phyloP scores from a whole-genome alignment of 257 asterid genomes.

The Lavandula angustifolia region DNA sequence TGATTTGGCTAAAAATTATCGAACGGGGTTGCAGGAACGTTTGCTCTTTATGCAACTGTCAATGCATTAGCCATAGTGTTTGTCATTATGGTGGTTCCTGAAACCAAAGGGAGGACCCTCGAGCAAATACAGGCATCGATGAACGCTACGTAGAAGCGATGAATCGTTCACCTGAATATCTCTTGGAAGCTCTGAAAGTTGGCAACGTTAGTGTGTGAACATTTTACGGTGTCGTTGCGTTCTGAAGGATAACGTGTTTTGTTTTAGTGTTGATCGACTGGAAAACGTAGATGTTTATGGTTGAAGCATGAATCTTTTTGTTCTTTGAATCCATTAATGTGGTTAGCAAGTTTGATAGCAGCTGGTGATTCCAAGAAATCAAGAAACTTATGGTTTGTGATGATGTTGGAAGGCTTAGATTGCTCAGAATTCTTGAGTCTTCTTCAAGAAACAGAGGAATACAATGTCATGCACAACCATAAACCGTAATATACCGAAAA shows the following conservation, averaged over 20 bases:
- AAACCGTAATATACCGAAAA: too few relatives aligned
- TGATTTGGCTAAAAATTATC: background rate
- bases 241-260: background rate
- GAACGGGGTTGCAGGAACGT: conserved; percentile 63
- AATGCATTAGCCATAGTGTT: conserved; percentile 69
- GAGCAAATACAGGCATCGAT: conserved; percentile 82
- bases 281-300: background rate
- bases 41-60: conserved; percentile 67
- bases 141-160: conserved; percentile 37
- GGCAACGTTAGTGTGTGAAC: background rate
- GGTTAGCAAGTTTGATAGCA: conserved; percentile 3
- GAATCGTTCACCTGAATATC: background rate
- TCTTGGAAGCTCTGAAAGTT: conserved; percentile 14
- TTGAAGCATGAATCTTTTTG: background rate
- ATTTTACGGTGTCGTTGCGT: too few relatives aligned
- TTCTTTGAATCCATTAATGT: background rate
- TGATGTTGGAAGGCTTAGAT: conserved; percentile 33
- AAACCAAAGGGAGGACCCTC: conserved; percentile 86
- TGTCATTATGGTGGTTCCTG: conserved; percentile 79
- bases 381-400: conserved; percentile 10
- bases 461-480: too few relatives aligned
- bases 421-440: conserved; percentile 30
- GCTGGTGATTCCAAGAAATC: conserved; percentile 22
- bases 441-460: conserved; percentile 29
- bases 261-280: too few relatives aligned